phyloP scores from a whole-genome alignment of 257 asterid genomes.

The Sherardia arvensis region DNA sequence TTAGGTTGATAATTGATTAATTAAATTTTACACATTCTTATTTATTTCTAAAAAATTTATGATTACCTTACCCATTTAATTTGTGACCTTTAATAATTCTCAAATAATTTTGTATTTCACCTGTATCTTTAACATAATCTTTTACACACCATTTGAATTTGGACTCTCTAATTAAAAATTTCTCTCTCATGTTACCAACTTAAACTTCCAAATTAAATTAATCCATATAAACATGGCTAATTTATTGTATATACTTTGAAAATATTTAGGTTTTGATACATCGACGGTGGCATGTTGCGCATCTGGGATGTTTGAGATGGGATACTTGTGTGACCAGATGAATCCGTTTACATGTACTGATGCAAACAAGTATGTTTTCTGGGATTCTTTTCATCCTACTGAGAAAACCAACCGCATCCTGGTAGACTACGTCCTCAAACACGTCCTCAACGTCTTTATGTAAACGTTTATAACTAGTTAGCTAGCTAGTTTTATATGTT shows the following conservation, averaged over 20 bases:
- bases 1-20: too few relatives aligned
- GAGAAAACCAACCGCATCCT: conserved; percentile 53
- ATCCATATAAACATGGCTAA: too few relatives aligned
- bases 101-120: too few relatives aligned
- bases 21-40: too few relatives aligned
- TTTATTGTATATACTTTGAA: neutral
- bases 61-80: too few relatives aligned
- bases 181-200: too few relatives aligned
- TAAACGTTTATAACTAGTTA: conserved; percentile 2
- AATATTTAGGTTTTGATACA: conserved; percentile 51
- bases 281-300: conserved; percentile 76
- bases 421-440: conserved; percentile 38
- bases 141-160: too few relatives aligned
- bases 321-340: conserved; percentile 51
- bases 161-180: too few relatives aligned
- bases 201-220: too few relatives aligned
- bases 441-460: conserved; percentile 28
- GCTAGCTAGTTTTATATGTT: neutral
- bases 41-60: too few relatives aligned
- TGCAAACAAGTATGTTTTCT: conserved; percentile 68
- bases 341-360: conserved; percentile 80
- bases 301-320: conserved; percentile 86
- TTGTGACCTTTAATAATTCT: too few relatives aligned
- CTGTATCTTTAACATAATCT: too few relatives aligned
- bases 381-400: conserved; percentile 93